Base-by-base conservation (phyloP, 202 grass and related monocot species). In the Panicum hallii region DNA sequence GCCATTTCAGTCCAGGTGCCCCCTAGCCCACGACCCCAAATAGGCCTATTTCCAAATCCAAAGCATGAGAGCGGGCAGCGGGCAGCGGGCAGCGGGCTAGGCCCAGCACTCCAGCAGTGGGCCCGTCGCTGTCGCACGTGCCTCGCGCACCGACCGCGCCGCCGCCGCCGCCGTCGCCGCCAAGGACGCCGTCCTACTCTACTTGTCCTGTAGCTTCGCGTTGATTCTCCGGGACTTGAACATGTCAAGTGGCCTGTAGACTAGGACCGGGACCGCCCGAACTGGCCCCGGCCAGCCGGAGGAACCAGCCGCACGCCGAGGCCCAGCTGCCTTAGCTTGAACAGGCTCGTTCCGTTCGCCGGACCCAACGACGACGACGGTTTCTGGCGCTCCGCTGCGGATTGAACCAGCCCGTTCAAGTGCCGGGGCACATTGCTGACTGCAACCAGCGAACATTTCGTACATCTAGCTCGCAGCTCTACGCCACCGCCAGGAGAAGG, bases 251-350 rank as follows among this genome's bases (percentile, higher is more conserved):
- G 38, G 73, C 46, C 64, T 15, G 57, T 56, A 67, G 62, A 56
- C 72, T 8, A 3, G 71, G 47, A 56, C 26, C 16, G 61, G 26
- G 53, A 67, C 44, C 15, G 36, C 32, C 17, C 1, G 17, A 67
- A 40, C 43, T 72, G 12, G 17, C 47, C 45, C 26, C 6, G 22
- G 26, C 10, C 1, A 38, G 36, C 3, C 36, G 36, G 36, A 38
- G 67, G 67, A 49, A 72, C 70, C 70, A 28, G 7, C 40, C 64
- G 17, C 10, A 34, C 16, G 58, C 48, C 10, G 79, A 76, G 58
- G 11, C 60, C 38, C 63, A 44, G 83, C 79, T 67, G 84, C 88
- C 74, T 66, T 58, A 2, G n/a, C 66, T 90, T 79, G 79, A 86
- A 79, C 88, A 22, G 44, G 77, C 45, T n/a, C 68, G 11, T 32